Evolutionary conservation across 208 protist genomes (phyloP).

Genomic region (Acanthamoeba culbertsoni): DNA sequence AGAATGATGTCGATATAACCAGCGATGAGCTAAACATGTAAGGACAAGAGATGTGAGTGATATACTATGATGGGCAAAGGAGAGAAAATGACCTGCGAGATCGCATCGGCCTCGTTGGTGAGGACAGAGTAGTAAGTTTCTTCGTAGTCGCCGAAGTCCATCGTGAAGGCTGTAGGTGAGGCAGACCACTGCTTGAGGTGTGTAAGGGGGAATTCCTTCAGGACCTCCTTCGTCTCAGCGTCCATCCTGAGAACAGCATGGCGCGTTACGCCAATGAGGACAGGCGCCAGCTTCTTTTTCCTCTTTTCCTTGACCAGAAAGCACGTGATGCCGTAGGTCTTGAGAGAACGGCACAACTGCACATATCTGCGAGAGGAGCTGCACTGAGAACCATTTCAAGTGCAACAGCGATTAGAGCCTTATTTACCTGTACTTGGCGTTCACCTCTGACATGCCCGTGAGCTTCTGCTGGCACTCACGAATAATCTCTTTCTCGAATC

Average conservation of each 20-base stretch:
- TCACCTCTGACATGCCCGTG: slow-evolving; percentile 73
- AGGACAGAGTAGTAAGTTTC: slow-evolving; percentile 71
- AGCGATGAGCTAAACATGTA: slow-evolving; percentile 67
- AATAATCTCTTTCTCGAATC: slow-evolving; percentile 79
- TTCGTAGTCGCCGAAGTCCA: slow-evolving; percentile 87
- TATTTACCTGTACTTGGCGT: slow-evolving; percentile 84
- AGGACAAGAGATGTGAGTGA: not conserved
- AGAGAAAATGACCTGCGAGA: slow-evolving; percentile 70
- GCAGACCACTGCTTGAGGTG: slow-evolving; percentile 82
- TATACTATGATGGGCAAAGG: not conserved
- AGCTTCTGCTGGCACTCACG: slow-evolving; percentile 80
- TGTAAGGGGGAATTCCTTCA: slow-evolving; percentile 76
- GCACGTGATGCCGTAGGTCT: slow-evolving; percentile 85
- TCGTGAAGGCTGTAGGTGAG: slow-evolving; percentile 74
- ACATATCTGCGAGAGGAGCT: slow-evolving; percentile 66
- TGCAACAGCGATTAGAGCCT: not conserved
- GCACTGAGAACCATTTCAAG: not conserved
- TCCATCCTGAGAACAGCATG: slow-evolving; percentile 80
- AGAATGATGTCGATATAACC: slow-evolving; percentile 86
- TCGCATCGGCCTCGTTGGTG: slow-evolving; percentile 77
- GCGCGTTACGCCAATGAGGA: slow-evolving; percentile 82
- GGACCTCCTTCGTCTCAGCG: slow-evolving; percentile 76
- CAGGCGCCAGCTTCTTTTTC: slow-evolving; percentile 74
- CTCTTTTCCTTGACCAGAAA: slow-evolving; percentile 77
- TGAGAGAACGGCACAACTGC: slow-evolving; percentile 82